phyloP scores from a whole-genome alignment of 2,329 filamentous ascomycete species.

The Scleromitrula shiraiana region DNA sequence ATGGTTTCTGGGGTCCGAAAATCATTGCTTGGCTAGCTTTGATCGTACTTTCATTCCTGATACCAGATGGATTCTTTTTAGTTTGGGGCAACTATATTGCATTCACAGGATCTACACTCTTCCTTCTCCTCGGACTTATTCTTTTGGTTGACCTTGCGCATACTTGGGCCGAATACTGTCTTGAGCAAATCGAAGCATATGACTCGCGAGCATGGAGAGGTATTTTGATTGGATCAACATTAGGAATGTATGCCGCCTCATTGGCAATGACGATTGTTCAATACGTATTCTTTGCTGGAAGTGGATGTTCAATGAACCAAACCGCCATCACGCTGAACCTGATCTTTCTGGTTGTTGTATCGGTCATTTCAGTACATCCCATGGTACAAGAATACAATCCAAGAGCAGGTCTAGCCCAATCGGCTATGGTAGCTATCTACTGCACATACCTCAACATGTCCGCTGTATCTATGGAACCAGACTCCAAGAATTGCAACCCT shows the following conservation, averaged over 20 bases:
- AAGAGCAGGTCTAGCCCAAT: slow-evolving; percentile 91
- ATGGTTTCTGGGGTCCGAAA: slow-evolving; percentile 99
- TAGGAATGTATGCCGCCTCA: slow-evolving; percentile 88
- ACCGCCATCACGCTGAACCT: slow-evolving; percentile 92
- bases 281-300: slow-evolving; percentile 88
- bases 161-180: slow-evolving; percentile 93
- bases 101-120: slow-evolving; percentile 80
- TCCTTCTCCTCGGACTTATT: slow-evolving; percentile 85
- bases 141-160: slow-evolving; percentile 92
- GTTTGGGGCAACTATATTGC: slow-evolving; percentile 94
- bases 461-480: slow-evolving; percentile 96
- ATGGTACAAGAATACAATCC: slow-evolving; percentile 85
- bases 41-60: slow-evolving; percentile 87
- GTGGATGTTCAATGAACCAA: slow-evolving; percentile 90
- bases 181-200: slow-evolving; percentile 83
- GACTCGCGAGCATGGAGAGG: slow-evolving; percentile 80
- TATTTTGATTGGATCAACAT: slow-evolving; percentile 81
- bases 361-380: slow-evolving; percentile 81
- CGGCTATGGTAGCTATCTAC: slow-evolving; percentile 94
- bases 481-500: slow-evolving; percentile 90
- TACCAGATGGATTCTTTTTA: slow-evolving; percentile 90
- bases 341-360: slow-evolving; percentile 71
- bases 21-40: slow-evolving; percentile 81
- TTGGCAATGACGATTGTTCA: slow-evolving; percentile 92
- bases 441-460: slow-evolving; percentile 99